Conservation (phyloP, 2,329 filamentous ascomycete species). For the Emergomyces pasteurianus region DNA sequence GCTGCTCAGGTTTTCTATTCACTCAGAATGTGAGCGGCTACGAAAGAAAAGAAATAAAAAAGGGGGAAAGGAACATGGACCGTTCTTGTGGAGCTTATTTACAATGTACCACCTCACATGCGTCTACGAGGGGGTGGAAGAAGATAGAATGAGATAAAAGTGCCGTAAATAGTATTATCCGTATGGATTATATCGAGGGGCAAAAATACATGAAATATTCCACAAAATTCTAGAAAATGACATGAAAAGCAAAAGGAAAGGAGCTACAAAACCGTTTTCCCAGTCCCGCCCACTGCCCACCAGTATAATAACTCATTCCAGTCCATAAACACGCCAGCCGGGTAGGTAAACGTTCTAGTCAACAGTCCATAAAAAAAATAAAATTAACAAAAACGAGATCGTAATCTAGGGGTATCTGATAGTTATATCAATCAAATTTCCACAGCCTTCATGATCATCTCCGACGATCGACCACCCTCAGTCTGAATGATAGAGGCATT, state of each 20-base stretch:
- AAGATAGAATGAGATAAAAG: neutral
- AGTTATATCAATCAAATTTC: constrained; percentile 3
- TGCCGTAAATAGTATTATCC: neutral
- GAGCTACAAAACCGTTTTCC: neutral
- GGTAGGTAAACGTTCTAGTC: neutral
- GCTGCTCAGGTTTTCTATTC: no score
- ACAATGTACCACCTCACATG: neutral
- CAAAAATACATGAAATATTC: no score
- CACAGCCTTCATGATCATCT: constrained; percentile 6
- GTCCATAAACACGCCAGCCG: neutral
- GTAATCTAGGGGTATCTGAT: neutral
- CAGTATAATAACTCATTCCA: neutral
- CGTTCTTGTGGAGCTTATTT: neutral
- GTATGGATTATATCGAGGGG: neutral
- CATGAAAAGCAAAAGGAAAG: neutral
- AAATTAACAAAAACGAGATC: neutral
- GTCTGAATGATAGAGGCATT: neutral
- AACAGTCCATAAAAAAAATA: neutral
- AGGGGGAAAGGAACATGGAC: no score
- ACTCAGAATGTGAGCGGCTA: no score
- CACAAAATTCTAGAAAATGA: neutral
- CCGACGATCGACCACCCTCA: constrained; percentile 1
- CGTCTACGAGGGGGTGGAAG: neutral
- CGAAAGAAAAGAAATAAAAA: no score
- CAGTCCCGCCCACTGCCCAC: neutral